Evolutionary conservation across 2,329 filamentous ascomycete genomes (phyloP).

Genomic region (Neodidymelliopsis sp.): DNA sequence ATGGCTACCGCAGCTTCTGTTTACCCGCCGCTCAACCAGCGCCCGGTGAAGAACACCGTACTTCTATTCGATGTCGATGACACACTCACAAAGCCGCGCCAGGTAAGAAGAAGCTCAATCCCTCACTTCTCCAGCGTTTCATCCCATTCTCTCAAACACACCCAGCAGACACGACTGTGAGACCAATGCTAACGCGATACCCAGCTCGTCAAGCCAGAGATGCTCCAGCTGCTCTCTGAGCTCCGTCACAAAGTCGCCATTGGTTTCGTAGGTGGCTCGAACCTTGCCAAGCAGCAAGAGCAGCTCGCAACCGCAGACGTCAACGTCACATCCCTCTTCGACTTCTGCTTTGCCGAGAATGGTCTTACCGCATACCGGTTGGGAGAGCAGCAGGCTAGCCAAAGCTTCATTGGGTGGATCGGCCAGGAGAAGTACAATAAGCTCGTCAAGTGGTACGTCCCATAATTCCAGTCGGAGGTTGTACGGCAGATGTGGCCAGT

Average conservation of each 20-base stretch:
- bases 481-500: background rate
- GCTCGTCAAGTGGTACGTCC: constrained; percentile 66
- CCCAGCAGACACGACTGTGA: background rate
- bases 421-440: constrained; percentile 87
- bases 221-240: constrained; percentile 78
- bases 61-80: constrained; percentile 96
- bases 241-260: constrained; percentile 89
- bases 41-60: constrained; percentile 91
- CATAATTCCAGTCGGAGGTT: background rate
- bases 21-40: constrained; percentile 80
- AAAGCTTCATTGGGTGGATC: constrained; percentile 90
- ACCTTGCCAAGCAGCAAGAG: constrained; percentile 94
- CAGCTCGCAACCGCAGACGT: constrained; percentile 76
- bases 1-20: constrained; percentile 54
- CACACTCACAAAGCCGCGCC: constrained; percentile 84
- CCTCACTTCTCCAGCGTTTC: background rate
- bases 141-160: background rate
- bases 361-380: constrained; percentile 89
- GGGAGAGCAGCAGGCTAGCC: constrained; percentile 76
- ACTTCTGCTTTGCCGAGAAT: constrained; percentile 98
- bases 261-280: constrained; percentile 90
- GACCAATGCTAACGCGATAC: constrained; percentile 18
- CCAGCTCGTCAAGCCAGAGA: constrained; percentile 77
- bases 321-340: constrained; percentile 84
- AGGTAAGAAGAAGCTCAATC: constrained; percentile 60